These are phyloP conservation scores for Sugiyamaella lignohabitans DNA, from an alignment of 805 yeast species.

Conservation along the genomic window DNA sequence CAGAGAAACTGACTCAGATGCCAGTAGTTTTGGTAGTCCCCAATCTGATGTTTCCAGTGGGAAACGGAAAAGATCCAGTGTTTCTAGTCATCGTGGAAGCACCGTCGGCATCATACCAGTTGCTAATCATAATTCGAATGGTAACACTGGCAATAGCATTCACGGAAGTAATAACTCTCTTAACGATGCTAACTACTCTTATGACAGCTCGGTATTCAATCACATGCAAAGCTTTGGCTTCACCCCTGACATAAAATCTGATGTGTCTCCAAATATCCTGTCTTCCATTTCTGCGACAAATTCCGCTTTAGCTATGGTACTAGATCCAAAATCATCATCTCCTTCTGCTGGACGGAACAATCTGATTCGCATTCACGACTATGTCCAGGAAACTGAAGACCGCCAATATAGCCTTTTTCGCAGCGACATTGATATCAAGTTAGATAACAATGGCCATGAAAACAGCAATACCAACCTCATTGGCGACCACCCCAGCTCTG, in stretches of 20 bases:
- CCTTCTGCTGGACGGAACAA: background rate
- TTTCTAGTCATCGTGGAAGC: background rate
- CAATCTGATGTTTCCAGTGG: background rate
- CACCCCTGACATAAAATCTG: no score
- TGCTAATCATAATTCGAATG: background rate
- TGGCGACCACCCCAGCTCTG: slow-evolving; percentile 4
- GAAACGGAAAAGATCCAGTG: background rate
- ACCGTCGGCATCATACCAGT: no score
- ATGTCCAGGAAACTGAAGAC: no score
- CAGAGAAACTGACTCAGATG: no score
- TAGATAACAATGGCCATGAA: background rate
- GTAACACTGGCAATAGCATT: background rate
- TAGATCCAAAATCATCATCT: background rate
- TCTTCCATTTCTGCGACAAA: no score
- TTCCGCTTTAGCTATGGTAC: background rate
- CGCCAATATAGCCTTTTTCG: background rate
- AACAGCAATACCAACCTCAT: background rate
- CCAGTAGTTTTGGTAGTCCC: no score
- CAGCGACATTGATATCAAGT: background rate
- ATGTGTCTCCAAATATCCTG: no score
- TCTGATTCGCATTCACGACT: background rate
- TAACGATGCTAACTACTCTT: no score
- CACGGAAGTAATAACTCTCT: background rate
- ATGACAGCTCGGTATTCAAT: no score
- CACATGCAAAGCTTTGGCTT: no score